Percentiles rank a stretch among this genome's conserved stretches.
These are phyloP conservation scores for Aspergillus saccharolyticus DNA, from an alignment of 495 filamentous ascomycete species.

Conservation along the genomic window DNA sequence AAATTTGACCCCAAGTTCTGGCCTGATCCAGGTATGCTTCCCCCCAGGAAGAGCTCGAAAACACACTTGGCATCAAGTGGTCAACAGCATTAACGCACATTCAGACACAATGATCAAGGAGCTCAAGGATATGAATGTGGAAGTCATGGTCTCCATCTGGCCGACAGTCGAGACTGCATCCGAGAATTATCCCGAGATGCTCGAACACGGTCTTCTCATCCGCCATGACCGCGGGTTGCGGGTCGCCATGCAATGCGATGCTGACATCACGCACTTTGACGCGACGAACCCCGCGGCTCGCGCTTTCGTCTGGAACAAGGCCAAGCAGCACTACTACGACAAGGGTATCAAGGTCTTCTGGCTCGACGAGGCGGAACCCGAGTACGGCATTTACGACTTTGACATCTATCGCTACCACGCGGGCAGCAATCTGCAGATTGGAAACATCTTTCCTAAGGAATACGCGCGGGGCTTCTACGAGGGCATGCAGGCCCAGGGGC, in stretches of 20 bases:
- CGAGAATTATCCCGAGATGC: slow-evolving; percentile 51
- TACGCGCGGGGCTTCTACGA: slow-evolving; percentile 54
- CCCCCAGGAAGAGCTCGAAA: not conserved
- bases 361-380: slow-evolving; percentile 59
- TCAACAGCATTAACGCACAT: not conserved
- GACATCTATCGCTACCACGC: slow-evolving; percentile 54
- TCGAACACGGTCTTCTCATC: slow-evolving; percentile 48
- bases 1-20: slow-evolving; percentile 52
- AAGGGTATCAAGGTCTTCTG: slow-evolving; percentile 56
- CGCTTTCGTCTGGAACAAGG: slow-evolving; percentile 49
- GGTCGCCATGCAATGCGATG: slow-evolving; percentile 47
- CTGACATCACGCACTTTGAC: slow-evolving; percentile 52
- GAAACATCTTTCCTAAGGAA: slow-evolving; percentile 51
- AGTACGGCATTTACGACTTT: slow-evolving; percentile 55
- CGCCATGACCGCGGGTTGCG: slow-evolving; percentile 49
- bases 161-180: slow-evolving; percentile 50
- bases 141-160: slow-evolving; percentile 59
- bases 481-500: slow-evolving; percentile 44
- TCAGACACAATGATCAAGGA: slow-evolving; percentile 51
- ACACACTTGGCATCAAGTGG: not conserved
- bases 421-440: slow-evolving; percentile 47
- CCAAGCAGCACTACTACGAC: slow-evolving; percentile 50
- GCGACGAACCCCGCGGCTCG: slow-evolving; percentile 51
- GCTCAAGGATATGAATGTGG: slow-evolving; percentile 45
- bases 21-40: slow-evolving; percentile 48